Evolutionary conservation across 768 basidiomycete species (phyloP), one percentile per base, ranked within the genome.

Genomic region (Boletus rex-veris): DNA sequence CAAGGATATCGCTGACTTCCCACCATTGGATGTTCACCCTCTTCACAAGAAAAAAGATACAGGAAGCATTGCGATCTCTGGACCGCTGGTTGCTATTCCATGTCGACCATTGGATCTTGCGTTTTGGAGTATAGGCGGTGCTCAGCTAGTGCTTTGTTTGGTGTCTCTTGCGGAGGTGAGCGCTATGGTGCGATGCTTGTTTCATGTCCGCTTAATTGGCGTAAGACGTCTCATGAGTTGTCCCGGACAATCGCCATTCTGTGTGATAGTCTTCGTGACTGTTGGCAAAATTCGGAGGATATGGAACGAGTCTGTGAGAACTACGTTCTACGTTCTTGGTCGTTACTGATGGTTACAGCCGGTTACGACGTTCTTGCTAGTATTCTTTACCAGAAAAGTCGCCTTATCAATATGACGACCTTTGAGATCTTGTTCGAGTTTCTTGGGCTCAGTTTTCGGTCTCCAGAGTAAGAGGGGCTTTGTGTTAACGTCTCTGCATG

Each of bases 271-370:
- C 67, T 97, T 42, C 82, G 82, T 58, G 86, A 88, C 59, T 90
- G 83, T 61, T 98, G 95, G 95, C 83, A 90, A 62, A 92, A 92
- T 63, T 94, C 90, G 35, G 94, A 95, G 65, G 95, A 97, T 60
- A 92, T 95, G 86, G 94, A 96, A 65, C 77, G 86, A 33, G 72
- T 93, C 50, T 83, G 92, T 93, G 61, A 63, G 87, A 76, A 12
- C 4, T n/a, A 15, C n/a, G 16, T 31, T 45, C 6, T 36, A 39
- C 42, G 3, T 37, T 47, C 6, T n/a, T 24, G n/a, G 46, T 51
- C 24, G 31, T 49, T 46, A 28, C 44, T 64, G 9, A 57, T n/a
- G 21, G 24, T 18, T 24, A 15, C 53, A 93, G 92, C 85, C 50
- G 94, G 92, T 10, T 98, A 95, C 61, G 94, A 96, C 49, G 84